Evolutionary conservation across 2,329 filamentous ascomycete species (phyloP).

Genomic region (Davidsoniella eucalypti): DNA sequence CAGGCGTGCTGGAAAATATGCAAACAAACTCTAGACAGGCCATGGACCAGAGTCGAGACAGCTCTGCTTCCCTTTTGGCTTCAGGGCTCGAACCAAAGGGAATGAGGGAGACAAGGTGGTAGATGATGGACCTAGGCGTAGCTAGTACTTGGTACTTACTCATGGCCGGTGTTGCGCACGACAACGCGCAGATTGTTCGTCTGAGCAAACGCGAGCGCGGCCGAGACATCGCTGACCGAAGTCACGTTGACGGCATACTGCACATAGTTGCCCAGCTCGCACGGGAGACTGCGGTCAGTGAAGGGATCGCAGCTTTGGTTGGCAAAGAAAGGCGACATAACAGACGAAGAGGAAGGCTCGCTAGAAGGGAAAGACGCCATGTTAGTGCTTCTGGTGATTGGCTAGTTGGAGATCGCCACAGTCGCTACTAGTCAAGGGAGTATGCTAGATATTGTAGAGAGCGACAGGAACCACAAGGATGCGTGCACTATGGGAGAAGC

Average conservation of each 20-base stretch:
- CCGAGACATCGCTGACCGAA: slow-evolving; percentile 18
- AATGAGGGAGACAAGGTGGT: background rate
- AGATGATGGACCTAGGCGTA: slow-evolving; percentile 12
- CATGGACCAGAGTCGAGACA: too few relatives aligned
- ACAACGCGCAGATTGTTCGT: slow-evolving; percentile 23
- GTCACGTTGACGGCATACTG: slow-evolving; percentile 23
- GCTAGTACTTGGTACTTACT: slow-evolving; percentile 18
- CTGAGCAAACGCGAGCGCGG: slow-evolving; percentile 23
- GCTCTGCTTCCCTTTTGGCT: too few relatives aligned
- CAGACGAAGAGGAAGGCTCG: slow-evolving; percentile 22
- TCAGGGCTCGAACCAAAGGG: background rate
- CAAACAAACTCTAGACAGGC: too few relatives aligned
- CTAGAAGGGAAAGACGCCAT: slow-evolving; percentile 14
- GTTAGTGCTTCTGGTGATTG: background rate
- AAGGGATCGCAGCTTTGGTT: slow-evolving; percentile 25
- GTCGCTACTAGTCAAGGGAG: too few relatives aligned
- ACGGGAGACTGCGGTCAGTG: slow-evolving; percentile 22
- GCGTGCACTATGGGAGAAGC: too few relatives aligned
- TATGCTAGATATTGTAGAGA: too few relatives aligned
- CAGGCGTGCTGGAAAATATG: too few relatives aligned
- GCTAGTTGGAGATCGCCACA: background rate
- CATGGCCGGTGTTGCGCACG: slow-evolving; percentile 21
- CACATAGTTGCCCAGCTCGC: slow-evolving; percentile 28
- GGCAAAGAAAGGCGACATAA: slow-evolving; percentile 24
- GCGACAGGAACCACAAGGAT: too few relatives aligned